These are phyloP conservation scores for Scleromitrula shiraiana DNA, from an alignment of 2,329 filamentous ascomycete species.

Conservation along the genomic window DNA sequence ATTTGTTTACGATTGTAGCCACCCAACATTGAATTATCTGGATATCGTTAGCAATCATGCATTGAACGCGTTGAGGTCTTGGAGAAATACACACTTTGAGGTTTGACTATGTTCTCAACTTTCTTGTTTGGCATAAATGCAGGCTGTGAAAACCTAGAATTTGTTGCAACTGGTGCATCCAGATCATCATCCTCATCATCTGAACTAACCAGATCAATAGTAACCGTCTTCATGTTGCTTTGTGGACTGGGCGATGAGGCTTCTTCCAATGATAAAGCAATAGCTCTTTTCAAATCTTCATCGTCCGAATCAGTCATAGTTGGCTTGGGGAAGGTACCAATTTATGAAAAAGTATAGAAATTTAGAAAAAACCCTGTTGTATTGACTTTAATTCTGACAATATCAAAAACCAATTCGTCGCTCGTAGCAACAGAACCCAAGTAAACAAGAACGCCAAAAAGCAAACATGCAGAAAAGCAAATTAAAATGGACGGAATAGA, in stretches of 20 bases:
- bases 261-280: slow-evolving; percentile 45
- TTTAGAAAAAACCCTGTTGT: no score
- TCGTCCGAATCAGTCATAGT: slow-evolving; percentile 32
- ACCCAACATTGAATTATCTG: not conserved
- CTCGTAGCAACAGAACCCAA: no score
- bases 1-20: slow-evolving; percentile 64
- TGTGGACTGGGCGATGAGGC: not conserved
- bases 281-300: slow-evolving; percentile 51
- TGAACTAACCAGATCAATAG: slow-evolving; percentile 28
- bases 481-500: no score
- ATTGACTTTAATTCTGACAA: no score
- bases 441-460: no score
- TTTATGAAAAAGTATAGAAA: no score
- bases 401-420: no score
- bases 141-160: not conserved
- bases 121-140: not conserved
- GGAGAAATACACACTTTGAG: not conserved
- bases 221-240: slow-evolving; percentile 8
- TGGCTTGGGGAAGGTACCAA: no score
- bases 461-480: no score
- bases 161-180: slow-evolving; percentile 21
- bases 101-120: not conserved
- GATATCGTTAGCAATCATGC: not conserved
- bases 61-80: no score
- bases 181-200: slow-evolving; percentile 29